Conservation (phyloP, 1,139 yeast genomes). For the Saccharomyces hybrid region DNA sequence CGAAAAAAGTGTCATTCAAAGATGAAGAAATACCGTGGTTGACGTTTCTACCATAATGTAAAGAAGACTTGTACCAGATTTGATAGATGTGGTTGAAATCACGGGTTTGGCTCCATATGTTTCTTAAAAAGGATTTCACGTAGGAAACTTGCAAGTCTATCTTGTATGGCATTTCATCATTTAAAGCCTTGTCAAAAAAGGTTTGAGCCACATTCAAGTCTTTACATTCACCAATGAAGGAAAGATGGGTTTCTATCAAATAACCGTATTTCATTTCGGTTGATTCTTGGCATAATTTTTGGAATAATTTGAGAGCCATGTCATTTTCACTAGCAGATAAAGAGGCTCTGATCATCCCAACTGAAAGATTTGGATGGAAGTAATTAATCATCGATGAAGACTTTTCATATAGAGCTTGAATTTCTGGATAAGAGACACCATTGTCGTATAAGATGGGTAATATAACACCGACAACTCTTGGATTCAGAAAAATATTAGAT, state of each 20-base stretch:
- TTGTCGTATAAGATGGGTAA: constrained; percentile 60
- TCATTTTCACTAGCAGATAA: constrained; percentile 43
- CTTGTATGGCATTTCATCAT: constrained; percentile 59
- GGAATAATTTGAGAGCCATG: constrained; percentile 45
- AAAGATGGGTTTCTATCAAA: constrained; percentile 60
- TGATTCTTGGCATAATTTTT: constrained; percentile 37
- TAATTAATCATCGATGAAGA: constrained; percentile 35
- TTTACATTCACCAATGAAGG: constrained; percentile 75
- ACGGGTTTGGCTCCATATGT: constrained; percentile 51
- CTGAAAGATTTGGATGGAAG: constrained; percentile 45
- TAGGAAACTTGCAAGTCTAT: constrained; percentile 71
- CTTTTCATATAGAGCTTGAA: constrained; percentile 40
- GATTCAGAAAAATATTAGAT: constrained; percentile 36
- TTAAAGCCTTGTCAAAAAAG: constrained; percentile 66
- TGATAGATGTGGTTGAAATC: constrained; percentile 53
- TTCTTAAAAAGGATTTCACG: constrained; percentile 57
- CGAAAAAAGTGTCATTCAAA: constrained; percentile 61
- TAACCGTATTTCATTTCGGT: constrained; percentile 37
- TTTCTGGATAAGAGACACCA: constrained; percentile 57
- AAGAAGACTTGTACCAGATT: constrained; percentile 59
- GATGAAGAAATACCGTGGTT: constrained; percentile 61
- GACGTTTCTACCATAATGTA: constrained; percentile 51
- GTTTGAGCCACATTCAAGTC: constrained; percentile 65
- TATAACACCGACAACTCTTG: constrained; percentile 61
- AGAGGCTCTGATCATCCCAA: constrained; percentile 58